Percentiles rank a stretch among this genome's conserved stretches.
Evolutionary conservation across 1,284 basidiomycete species (phyloP).

Genomic region (Stygiomarasmius scandens): DNA sequence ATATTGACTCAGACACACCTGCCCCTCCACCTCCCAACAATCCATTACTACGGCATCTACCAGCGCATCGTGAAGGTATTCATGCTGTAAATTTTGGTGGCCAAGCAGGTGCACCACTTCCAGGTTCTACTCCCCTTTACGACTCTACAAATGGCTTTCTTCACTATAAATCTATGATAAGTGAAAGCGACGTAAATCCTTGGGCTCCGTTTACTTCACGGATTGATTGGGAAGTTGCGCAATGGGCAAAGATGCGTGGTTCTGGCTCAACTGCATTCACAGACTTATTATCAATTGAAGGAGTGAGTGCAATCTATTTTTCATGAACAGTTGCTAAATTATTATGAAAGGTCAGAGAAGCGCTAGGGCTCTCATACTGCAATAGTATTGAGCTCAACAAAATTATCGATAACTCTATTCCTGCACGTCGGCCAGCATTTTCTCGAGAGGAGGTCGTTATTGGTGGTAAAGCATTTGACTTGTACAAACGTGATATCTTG

Average conservation of each 20-base stretch:
- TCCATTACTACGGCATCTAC: not conserved
- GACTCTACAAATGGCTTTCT: not conserved
- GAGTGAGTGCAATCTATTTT: not conserved
- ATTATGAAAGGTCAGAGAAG: constrained; percentile 3
- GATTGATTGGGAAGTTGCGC: not conserved
- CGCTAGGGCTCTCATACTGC: constrained; percentile 5
- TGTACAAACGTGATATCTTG: constrained; percentile 6
- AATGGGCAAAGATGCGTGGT: not conserved
- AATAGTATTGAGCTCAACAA: constrained; percentile 7
- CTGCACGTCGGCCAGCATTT: constrained; percentile 5
- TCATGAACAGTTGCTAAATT: not conserved
- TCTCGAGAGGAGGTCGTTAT: constrained; percentile 6
- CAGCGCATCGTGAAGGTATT: not conserved
- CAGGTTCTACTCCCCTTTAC: not conserved
- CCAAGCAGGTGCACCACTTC: not conserved
- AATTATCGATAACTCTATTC: constrained; percentile 13
- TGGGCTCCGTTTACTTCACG: not conserved
- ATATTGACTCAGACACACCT: not conserved
- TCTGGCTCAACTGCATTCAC: not conserved
- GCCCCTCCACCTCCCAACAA: not conserved
- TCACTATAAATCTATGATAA: not conserved
- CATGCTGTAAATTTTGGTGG: not conserved
- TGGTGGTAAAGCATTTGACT: constrained; percentile 5
- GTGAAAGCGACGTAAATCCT: not conserved
- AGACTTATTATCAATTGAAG: not conserved